Conservation (phyloP, 73 alveolate species). For the Stentor coeruleus region DNA sequence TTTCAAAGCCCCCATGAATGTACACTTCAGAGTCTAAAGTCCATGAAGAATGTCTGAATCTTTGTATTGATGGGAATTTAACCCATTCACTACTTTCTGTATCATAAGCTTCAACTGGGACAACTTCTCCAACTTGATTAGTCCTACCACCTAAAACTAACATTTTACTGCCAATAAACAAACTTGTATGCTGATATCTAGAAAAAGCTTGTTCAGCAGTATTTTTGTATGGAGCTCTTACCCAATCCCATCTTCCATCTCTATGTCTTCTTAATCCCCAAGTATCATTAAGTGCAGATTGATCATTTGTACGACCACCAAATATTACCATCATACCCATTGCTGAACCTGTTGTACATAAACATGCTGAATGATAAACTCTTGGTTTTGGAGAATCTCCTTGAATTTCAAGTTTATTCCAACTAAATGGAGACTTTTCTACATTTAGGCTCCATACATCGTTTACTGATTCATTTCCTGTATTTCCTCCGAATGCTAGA, state of each 20-base stretch:
- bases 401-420: slow-evolving; percentile 85
- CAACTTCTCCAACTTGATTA: slow-evolving; percentile 76
- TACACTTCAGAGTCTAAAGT: slow-evolving; percentile 73
- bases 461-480: slow-evolving; percentile 89
- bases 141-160: slow-evolving; percentile 95
- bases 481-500: slow-evolving; percentile 93
- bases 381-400: slow-evolving; percentile 78
- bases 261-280: slow-evolving; percentile 97
- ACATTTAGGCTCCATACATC: slow-evolving; percentile 93
- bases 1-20: slow-evolving; percentile 94
- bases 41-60: slow-evolving; percentile 95
- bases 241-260: slow-evolving; percentile 98
- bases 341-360: slow-evolving; percentile 91
- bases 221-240: slow-evolving; percentile 80
- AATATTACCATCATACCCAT: slow-evolving; percentile 91
- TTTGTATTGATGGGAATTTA: slow-evolving; percentile 73
- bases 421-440: slow-evolving; percentile 87
- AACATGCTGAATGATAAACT: slow-evolving; percentile 88
- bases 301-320: slow-evolving; percentile 92
- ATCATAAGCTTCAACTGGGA: slow-evolving; percentile 87
- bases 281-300: slow-evolving; percentile 83
- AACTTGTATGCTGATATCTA: slow-evolving; percentile 78
- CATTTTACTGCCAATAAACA: slow-evolving; percentile 74
- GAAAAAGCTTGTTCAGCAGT: slow-evolving; percentile 73
- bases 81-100: slow-evolving; percentile 94